Evolutionary conservation across 225 moss, liverwort and hornwort species (phyloP).

Genomic region (Pseudisothecium myosuroides): DNA sequence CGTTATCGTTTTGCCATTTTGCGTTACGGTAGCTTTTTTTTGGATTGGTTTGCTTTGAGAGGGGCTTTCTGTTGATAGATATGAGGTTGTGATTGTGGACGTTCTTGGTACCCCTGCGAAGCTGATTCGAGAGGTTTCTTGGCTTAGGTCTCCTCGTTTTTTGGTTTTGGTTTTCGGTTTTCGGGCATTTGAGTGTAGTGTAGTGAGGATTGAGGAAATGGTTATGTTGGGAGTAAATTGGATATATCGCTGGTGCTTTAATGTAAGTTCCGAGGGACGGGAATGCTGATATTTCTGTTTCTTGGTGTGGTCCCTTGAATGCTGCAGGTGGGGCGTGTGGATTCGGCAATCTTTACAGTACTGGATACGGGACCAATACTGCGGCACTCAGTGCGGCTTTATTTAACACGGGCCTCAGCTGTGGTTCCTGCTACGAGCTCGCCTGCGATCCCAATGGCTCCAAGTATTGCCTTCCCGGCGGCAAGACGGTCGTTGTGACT

Average conservation of each 20-base stretch:
- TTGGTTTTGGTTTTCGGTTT: neutral
- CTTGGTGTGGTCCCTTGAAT: neutral
- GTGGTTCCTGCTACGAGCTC: conserved; percentile 53
- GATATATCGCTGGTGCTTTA: neutral
- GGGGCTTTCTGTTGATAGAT: neutral
- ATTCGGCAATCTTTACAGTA: conserved; percentile 49
- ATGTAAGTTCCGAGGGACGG: neutral
- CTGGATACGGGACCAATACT: conserved; percentile 56
- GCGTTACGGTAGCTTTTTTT: neutral
- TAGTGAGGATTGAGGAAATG: neutral
- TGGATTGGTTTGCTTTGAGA: neutral
- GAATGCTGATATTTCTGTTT: neutral
- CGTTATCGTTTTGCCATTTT: neutral
- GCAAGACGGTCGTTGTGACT: conserved; percentile 16
- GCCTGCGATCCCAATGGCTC: conserved; percentile 46
- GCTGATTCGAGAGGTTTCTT: neutral
- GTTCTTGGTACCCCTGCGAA: neutral
- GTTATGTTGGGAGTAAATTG: neutral
- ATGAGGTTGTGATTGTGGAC: neutral
- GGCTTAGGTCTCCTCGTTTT: neutral
- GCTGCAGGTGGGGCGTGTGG: conserved; percentile 58
- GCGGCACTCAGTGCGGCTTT: conserved; percentile 55
- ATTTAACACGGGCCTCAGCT: conserved; percentile 52
- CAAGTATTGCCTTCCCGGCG: conserved; percentile 37
- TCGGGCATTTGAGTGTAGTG: neutral